Percentiles rank a stretch among this genome's conserved stretches.
These are phyloP conservation scores for Gentiana straminea DNA, from an alignment of 257 asterid genomes.

Conservation along the genomic window DNA sequence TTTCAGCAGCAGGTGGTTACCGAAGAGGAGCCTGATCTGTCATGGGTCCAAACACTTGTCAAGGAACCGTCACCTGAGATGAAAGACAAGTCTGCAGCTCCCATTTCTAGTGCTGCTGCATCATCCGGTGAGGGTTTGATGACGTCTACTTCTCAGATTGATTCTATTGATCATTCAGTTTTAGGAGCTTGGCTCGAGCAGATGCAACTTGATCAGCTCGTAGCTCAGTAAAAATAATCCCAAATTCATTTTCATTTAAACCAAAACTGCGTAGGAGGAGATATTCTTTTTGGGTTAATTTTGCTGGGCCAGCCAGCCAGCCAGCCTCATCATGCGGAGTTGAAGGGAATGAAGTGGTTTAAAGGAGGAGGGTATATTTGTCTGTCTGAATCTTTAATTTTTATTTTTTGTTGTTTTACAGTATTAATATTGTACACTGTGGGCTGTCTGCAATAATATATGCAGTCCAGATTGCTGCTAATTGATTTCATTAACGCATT, in stretches of 20 bases:
- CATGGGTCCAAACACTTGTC: constrained; percentile 97
- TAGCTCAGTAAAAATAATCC: constrained; percentile 35
- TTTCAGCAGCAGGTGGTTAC: constrained; percentile 34
- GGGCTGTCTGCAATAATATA: too few relatives aligned
- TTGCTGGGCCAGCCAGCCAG: background rate
- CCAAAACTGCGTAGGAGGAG: constrained; percentile 35
- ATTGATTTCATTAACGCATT: too few relatives aligned
- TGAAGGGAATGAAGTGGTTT: too few relatives aligned
- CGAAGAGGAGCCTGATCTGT: constrained; percentile 72
- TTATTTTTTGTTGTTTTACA: too few relatives aligned
- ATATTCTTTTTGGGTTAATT: constrained; percentile 39
- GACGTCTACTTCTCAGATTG: constrained; percentile 41
- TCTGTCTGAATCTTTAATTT: too few relatives aligned
- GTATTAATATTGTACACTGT: too few relatives aligned
- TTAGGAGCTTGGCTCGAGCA: constrained; percentile 94
- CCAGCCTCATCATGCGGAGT: too few relatives aligned
- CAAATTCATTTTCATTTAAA: constrained; percentile 32
- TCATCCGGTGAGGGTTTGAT: constrained; percentile 82
- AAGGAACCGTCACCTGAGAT: constrained; percentile 94
- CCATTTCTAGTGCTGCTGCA: constrained; percentile 40
- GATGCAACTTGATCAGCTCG: constrained; percentile 91
- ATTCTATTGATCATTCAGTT: constrained; percentile 62
- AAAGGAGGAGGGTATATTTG: too few relatives aligned
- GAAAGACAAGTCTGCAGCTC: constrained; percentile 47
- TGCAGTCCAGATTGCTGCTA: too few relatives aligned